Percentiles rank a stretch among this genome's conserved stretches.
Conservation (phyloP, 805 yeast species). For the Myxozyma mucilagina region DNA sequence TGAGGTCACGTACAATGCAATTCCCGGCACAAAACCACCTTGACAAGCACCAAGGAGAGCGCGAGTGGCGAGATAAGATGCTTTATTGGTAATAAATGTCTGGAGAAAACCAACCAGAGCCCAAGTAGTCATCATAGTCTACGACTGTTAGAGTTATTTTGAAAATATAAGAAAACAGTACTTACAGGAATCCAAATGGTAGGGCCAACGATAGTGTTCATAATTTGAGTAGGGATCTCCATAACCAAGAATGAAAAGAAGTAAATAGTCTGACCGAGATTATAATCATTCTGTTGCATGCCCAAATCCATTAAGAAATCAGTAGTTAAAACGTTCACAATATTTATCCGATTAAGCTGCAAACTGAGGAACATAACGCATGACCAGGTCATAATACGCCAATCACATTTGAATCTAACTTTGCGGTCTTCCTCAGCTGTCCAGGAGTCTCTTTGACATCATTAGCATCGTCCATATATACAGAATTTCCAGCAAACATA, state of each 20-base stretch:
- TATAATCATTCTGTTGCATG: constrained; percentile 58
- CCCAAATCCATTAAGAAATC: constrained; percentile 53
- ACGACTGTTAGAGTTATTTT: background rate
- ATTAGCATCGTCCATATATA: background rate
- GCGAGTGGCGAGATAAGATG: constrained; percentile 51
- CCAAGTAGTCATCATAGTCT: constrained; percentile 56
- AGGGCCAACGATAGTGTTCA: constrained; percentile 64
- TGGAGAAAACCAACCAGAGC: constrained; percentile 57
- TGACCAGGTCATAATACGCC: constrained; percentile 58
- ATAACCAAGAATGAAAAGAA: constrained; percentile 52
- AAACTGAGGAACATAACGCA: constrained; percentile 61
- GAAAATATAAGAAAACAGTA: background rate
- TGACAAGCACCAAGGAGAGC: constrained; percentile 58
- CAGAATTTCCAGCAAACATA: background rate
- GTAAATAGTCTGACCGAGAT: constrained; percentile 57
- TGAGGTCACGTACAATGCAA: constrained; percentile 62
- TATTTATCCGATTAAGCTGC: constrained; percentile 59
- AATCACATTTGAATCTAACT: constrained; percentile 55
- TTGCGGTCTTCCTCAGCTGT: constrained; percentile 51
- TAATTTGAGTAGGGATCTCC: constrained; percentile 67
- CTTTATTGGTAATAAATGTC: constrained; percentile 46
- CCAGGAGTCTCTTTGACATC: constrained; percentile 45
- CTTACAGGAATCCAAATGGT: constrained; percentile 66
- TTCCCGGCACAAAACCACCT: constrained; percentile 70
- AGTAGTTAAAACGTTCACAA: constrained; percentile 60